A percentile compares a stretch with the other conserved stretches of the same genome.
Conservation (phyloP, 129 eudicot species). For the Pseudognaphalium luteoalbum region DNA sequence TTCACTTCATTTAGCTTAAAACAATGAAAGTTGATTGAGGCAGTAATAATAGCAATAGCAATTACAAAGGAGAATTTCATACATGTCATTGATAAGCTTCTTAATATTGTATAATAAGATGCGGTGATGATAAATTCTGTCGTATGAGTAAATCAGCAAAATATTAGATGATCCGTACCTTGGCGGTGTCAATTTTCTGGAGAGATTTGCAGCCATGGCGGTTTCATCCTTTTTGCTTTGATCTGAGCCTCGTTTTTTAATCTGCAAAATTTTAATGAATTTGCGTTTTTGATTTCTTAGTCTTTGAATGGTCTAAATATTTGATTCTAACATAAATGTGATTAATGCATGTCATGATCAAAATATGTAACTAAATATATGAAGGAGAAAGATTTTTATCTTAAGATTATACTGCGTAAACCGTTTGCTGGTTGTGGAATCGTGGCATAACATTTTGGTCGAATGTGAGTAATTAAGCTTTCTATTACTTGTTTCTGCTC, state of each 20-base stretch:
- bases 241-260: conserved; percentile 1
- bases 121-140: not conserved
- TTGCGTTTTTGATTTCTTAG: not conserved
- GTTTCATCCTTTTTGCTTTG: not conserved
- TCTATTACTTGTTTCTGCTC: not conserved
- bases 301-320: not conserved
- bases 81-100: not conserved
- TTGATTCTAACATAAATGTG: not conserved
- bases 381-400: not conserved
- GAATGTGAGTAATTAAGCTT: not conserved
- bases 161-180: not conserved
- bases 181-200: not conserved
- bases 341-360: not conserved
- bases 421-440: not conserved
- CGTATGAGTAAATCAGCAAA: not conserved
- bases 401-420: not conserved
- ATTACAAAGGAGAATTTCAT: not conserved
- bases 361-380: too few relatives aligned
- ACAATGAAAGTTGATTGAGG: not conserved
- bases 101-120: not conserved
- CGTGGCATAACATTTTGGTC: too few relatives aligned
- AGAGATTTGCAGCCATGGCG: conserved; percentile 11
- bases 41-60: not conserved
- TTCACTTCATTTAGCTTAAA: too few relatives aligned
- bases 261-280: not conserved